phyloP scores from a whole-genome alignment of 1,139 yeast species.

The Pichia sp. region DNA sequence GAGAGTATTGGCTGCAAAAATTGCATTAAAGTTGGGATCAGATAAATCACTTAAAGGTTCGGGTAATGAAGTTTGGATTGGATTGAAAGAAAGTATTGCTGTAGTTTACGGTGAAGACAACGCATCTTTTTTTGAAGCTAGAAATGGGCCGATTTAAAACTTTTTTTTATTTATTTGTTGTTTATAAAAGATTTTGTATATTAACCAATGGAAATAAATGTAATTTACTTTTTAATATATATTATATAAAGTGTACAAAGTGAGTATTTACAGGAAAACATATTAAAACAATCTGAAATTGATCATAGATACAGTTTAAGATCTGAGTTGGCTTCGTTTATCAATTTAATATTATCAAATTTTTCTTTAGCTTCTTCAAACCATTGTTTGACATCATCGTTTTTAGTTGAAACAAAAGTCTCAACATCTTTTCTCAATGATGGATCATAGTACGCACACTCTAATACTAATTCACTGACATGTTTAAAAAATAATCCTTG shows the following conservation, averaged over 20 bases:
- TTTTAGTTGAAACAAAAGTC: constrained; percentile 14
- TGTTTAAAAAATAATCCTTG: constrained; percentile 24
- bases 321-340: constrained; percentile 21
- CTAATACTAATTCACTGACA: constrained; percentile 22
- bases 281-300: too few relatives aligned
- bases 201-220: too few relatives aligned
- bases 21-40: constrained; percentile 23
- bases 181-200: too few relatives aligned
- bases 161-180: too few relatives aligned
- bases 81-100: constrained; percentile 14
- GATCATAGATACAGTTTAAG: constrained; percentile 11
- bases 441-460: constrained; percentile 22
- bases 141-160: constrained; percentile 5
- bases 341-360: constrained; percentile 15
- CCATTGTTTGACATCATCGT: constrained; percentile 17
- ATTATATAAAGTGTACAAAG: too few relatives aligned
- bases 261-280: too few relatives aligned
- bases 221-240: too few relatives aligned
- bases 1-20: constrained; percentile 24
- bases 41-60: constrained; percentile 18
- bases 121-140: constrained; percentile 20
- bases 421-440: constrained; percentile 19
- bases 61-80: constrained; percentile 12
- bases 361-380: constrained; percentile 17
- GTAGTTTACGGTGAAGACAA: constrained; percentile 24